A percentile compares a stretch with the other conserved stretches of the same genome.
Conservation (phyloP, 1,284 basidiomycete genomes). For the Ustilago trichophora region DNA sequence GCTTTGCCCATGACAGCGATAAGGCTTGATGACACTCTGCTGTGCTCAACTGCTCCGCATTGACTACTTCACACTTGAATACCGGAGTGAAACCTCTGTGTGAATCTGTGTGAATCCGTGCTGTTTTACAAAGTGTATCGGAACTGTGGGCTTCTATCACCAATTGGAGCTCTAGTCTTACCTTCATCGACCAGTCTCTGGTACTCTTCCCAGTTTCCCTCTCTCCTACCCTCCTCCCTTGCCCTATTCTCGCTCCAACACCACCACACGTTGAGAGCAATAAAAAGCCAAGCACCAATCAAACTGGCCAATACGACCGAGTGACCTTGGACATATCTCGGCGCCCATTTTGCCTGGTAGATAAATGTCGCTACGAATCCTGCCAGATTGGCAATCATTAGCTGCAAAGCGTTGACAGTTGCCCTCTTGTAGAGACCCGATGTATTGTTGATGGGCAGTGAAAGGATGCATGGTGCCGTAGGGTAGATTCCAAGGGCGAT, state of each 20-base stretch:
- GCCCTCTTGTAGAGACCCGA: slow-evolving; percentile 61
- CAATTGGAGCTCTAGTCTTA: slow-evolving; percentile 53
- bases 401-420: slow-evolving; percentile 64
- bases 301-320: slow-evolving; percentile 63
- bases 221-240: slow-evolving; percentile 42
- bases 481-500: slow-evolving; percentile 63
- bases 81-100: too few relatives aligned
- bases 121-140: slow-evolving; percentile 34
- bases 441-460: slow-evolving; percentile 59
- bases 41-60: too few relatives aligned
- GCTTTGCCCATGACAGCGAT: too few relatives aligned
- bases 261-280: slow-evolving; percentile 51
- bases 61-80: too few relatives aligned
- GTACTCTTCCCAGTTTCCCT: slow-evolving; percentile 44
- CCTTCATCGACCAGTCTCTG: slow-evolving; percentile 39
- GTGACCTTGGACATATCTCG: slow-evolving; percentile 59
- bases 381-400: slow-evolving; percentile 65
- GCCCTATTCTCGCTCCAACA: slow-evolving; percentile 52
- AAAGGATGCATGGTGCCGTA: slow-evolving; percentile 55
- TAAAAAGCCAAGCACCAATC: slow-evolving; percentile 56
- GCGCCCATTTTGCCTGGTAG: slow-evolving; percentile 56
- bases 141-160: slow-evolving; percentile 49
- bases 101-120: too few relatives aligned
- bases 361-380: slow-evolving; percentile 66
- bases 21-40: too few relatives aligned